These are phyloP conservation scores for Capsella rubella DNA, from an alignment of 441 rosid genomes.

Conservation along the genomic window DNA sequence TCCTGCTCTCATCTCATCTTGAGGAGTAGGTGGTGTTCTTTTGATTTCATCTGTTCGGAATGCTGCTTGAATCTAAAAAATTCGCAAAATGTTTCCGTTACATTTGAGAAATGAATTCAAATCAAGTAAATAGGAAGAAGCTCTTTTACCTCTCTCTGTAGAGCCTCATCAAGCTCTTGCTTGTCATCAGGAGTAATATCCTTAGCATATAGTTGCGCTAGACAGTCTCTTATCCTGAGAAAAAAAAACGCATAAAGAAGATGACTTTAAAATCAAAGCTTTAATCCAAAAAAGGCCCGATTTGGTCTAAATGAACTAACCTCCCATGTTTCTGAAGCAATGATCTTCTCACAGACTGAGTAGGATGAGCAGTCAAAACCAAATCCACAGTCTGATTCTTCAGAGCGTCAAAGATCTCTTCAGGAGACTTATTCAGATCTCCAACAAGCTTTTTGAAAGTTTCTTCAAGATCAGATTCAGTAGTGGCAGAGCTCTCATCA, in stretches of 20 bases:
- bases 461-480: constrained; percentile 94
- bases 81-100: not conserved
- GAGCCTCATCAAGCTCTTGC: constrained; percentile 96
- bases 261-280: constrained; percentile 15
- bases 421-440: constrained; percentile 83
- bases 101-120: not conserved
- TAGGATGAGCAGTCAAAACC: constrained; percentile 99
- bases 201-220: constrained; percentile 84
- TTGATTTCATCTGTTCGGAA: constrained; percentile 96
- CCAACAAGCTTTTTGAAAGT: constrained; percentile 83
- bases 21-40: constrained; percentile 95
- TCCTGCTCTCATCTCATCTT: constrained; percentile 94
- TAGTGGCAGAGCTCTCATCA: constrained; percentile 86
- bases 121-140: not conserved
- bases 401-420: constrained; percentile 88
- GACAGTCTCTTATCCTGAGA: constrained; percentile 76
- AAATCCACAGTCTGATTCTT: constrained; percentile 98
- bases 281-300: not conserved
- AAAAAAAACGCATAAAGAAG: constrained; percentile 20
- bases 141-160: constrained; percentile 79
- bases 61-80: constrained; percentile 90
- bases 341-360: constrained; percentile 93
- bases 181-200: constrained; percentile 95
- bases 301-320: constrained; percentile 42
- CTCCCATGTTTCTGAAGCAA: constrained; percentile 95